These are phyloP conservation scores for Lentinula sp. DNA, from an alignment of 768 basidiomycete species.

Conservation along the genomic window DNA sequence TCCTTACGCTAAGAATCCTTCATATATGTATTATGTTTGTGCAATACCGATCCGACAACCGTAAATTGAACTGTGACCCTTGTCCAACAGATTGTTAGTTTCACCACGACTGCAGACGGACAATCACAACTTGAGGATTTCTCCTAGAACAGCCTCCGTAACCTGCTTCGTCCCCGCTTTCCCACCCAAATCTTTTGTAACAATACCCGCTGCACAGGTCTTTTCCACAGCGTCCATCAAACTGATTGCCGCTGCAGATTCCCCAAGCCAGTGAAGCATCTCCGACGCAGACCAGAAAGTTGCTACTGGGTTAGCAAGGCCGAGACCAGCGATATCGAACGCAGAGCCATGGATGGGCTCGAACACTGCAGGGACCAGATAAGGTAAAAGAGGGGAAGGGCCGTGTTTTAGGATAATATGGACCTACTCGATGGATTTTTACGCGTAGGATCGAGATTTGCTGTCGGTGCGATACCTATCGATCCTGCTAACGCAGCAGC, in stretches of 20 bases:
- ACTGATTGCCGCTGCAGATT: conserved; percentile 31
- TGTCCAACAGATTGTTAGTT: too few relatives aligned
- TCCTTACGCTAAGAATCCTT: background rate
- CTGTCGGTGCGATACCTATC: conserved; percentile 51
- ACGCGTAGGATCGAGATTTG: conserved; percentile 37
- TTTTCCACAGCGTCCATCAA: conserved; percentile 35
- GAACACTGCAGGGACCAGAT: conserved; percentile 22
- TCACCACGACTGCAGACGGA: background rate
- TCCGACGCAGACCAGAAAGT: conserved; percentile 50
- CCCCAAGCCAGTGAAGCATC: conserved; percentile 42
- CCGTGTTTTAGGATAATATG: background rate
- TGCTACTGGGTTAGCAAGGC: conserved; percentile 49
- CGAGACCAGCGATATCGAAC: conserved; percentile 50
- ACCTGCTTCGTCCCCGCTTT: conserved; percentile 6
- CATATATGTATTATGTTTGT: background rate
- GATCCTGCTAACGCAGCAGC: conserved; percentile 50
- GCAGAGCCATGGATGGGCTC: conserved; percentile 55
- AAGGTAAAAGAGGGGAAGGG: background rate
- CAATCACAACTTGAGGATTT: background rate
- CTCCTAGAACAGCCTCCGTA: conserved; percentile 1
- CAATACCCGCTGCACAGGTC: conserved; percentile 14
- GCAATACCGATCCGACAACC: too few relatives aligned
- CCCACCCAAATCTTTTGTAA: conserved; percentile 8
- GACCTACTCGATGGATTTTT: conserved; percentile 5
- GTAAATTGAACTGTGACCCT: too few relatives aligned